Conservation (phyloP, 1,139 yeast genomes). For the Suhomyces kunorum region DNA sequence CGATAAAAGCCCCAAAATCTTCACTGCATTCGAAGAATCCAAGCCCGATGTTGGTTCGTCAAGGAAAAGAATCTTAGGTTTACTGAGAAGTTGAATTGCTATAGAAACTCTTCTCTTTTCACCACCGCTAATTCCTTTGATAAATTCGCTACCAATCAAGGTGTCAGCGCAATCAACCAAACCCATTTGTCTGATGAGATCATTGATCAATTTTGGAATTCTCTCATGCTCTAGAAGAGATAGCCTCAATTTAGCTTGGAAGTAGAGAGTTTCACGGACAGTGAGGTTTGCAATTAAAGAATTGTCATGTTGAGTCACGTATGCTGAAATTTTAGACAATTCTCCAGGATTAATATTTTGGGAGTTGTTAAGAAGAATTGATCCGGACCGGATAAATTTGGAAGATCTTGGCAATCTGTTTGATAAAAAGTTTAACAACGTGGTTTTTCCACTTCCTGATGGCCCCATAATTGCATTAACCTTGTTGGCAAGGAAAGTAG, state of each 20-base stretch:
- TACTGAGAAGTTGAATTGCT: constrained; percentile 26
- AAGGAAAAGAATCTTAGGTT: constrained; percentile 27
- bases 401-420: constrained; percentile 18
- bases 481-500: constrained; percentile 20
- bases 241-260: constrained; percentile 26
- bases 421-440: constrained; percentile 25
- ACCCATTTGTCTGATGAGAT: constrained; percentile 23
- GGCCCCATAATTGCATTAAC: constrained; percentile 33
- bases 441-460: constrained; percentile 30
- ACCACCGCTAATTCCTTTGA: constrained; percentile 30
- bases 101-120: constrained; percentile 29
- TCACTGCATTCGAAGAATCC: constrained; percentile 25
- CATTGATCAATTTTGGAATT: constrained; percentile 20
- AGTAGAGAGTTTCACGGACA: constrained; percentile 28
- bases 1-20: constrained; percentile 20
- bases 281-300: constrained; percentile 25
- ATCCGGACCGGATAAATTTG: constrained; percentile 18
- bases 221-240: constrained; percentile 20
- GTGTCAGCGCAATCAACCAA: constrained; percentile 30
- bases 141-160: constrained; percentile 22
- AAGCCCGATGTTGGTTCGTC: constrained; percentile 32
- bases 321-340: constrained; percentile 22
- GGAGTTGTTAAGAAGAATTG: constrained; percentile 17
- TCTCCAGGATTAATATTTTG: constrained; percentile 18
- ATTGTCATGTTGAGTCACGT: constrained; percentile 28